These are phyloP conservation scores for Sporisorium sorghi DNA, from an alignment of 1,284 basidiomycete genomes.

Conservation along the genomic window DNA sequence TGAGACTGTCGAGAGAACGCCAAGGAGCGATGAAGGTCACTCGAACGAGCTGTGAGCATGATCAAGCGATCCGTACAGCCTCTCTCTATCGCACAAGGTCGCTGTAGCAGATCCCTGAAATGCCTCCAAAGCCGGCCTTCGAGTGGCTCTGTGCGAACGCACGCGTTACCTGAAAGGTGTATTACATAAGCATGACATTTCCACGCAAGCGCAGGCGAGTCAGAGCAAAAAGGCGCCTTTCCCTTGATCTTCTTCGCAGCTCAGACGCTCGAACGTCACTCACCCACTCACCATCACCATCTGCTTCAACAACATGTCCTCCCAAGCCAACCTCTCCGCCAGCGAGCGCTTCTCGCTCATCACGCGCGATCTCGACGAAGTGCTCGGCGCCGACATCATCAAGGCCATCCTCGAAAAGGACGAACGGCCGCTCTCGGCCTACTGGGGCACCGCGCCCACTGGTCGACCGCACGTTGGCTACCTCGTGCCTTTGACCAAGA, in stretches of 20 bases:
- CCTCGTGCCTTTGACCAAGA: slow-evolving; percentile 93
- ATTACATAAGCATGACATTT: slow-evolving; percentile 23
- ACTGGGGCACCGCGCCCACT: slow-evolving; percentile 87
- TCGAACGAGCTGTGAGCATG: neutral
- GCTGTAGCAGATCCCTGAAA: neutral
- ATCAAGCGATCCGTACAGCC: neutral
- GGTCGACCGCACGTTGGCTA: slow-evolving; percentile 95
- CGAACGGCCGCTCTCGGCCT: slow-evolving; percentile 54
- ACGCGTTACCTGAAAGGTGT: neutral
- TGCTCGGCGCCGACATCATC: slow-evolving; percentile 86
- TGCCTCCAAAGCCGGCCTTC: too few relatives aligned
- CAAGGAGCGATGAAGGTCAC: neutral
- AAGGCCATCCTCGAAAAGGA: slow-evolving; percentile 81
- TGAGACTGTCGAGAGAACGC: too few relatives aligned
- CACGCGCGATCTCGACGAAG: slow-evolving; percentile 86
- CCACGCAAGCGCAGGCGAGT: slow-evolving; percentile 9
- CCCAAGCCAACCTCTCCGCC: slow-evolving; percentile 56
- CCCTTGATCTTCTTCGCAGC: slow-evolving; percentile 7
- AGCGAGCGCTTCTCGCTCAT: slow-evolving; percentile 86
- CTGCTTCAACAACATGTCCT: slow-evolving; percentile 25
- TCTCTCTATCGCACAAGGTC: neutral
- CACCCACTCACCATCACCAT: slow-evolving; percentile 2
- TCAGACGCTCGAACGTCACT: neutral
- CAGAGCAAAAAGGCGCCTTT: slow-evolving; percentile 10
- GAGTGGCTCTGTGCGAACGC: neutral